A percentile compares a stretch with the other conserved stretches of the same genome.
These are phyloP conservation scores for Tulasnella sp. DNA, from an alignment of 768 basidiomycete genomes.

Conservation along the genomic window DNA sequence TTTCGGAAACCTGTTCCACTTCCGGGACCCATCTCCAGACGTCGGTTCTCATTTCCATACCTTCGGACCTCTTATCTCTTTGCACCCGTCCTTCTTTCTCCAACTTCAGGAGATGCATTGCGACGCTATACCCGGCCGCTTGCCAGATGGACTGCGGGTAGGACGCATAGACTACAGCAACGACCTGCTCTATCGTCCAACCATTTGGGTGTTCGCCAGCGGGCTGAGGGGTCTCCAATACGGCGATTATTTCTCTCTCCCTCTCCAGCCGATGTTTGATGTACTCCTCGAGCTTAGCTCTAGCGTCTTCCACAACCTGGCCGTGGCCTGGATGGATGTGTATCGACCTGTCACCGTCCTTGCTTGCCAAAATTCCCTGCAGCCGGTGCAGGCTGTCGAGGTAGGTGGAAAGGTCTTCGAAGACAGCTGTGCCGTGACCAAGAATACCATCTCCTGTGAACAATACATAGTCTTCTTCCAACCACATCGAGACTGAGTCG, in stretches of 20 bases:
- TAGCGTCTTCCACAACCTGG: slow-evolving; percentile 58
- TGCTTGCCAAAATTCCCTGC: slow-evolving; percentile 30
- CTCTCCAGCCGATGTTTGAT: slow-evolving; percentile 73
- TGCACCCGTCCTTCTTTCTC: slow-evolving; percentile 53
- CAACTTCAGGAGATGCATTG: slow-evolving; percentile 68
- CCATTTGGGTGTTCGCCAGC: slow-evolving; percentile 23
- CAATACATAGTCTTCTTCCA: slow-evolving; percentile 61
- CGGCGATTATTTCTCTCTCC: slow-evolving; percentile 64
- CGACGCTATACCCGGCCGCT: slow-evolving; percentile 60
- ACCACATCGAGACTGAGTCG: slow-evolving; percentile 72
- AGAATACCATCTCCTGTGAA: slow-evolving; percentile 90
- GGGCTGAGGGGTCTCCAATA: slow-evolving; percentile 35
- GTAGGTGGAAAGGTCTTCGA: slow-evolving; percentile 72
- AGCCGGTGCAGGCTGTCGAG: slow-evolving; percentile 55
- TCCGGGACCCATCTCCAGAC: neutral
- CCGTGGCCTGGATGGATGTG: slow-evolving; percentile 87
- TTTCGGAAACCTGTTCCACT: neutral
- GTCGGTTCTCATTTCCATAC: neutral
- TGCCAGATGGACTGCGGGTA: slow-evolving; percentile 67
- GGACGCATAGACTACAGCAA: slow-evolving; percentile 56
- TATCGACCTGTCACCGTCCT: neutral
- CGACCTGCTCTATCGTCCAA: slow-evolving; percentile 62
- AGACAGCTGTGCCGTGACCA: slow-evolving; percentile 83
- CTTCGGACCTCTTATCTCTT: neutral
- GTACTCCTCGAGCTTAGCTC: slow-evolving; percentile 56